Percentiles rank a stretch among this genome's conserved stretches.
Evolutionary conservation across 306 rosid genomes (phyloP).

Genomic region (Bauhinia variegata): DNA sequence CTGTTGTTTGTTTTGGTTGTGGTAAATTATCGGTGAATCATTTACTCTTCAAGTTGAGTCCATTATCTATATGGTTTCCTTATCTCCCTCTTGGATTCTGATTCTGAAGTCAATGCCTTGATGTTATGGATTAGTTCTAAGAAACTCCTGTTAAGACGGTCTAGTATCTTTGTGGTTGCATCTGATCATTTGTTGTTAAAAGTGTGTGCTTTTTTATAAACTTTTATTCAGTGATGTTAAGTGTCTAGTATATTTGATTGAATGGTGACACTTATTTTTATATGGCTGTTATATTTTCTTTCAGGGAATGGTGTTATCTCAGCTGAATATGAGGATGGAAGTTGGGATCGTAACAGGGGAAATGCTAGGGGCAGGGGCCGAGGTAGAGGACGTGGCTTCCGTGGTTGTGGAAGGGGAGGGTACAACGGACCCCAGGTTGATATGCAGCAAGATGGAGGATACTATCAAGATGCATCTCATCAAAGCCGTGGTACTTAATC

Average conservation of each 20-base stretch:
- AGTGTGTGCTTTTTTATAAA: background rate
- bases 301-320: slow-evolving; percentile 71
- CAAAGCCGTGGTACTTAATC: slow-evolving; percentile 70
- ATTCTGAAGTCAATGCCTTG: background rate
- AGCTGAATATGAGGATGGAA: slow-evolving; percentile 79
- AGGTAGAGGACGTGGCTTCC: slow-evolving; percentile 79
- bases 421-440: slow-evolving; percentile 62
- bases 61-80: slow-evolving; percentile 1
- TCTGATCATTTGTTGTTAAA: background rate
- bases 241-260: background rate
- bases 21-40: background rate
- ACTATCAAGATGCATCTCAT: slow-evolving; percentile 64
- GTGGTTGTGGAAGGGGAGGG: slow-evolving; percentile 95
- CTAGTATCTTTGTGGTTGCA: background rate
- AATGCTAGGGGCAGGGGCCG: slow-evolving; percentile 79
- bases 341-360: slow-evolving; percentile 66
- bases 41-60: background rate
- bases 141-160: background rate
- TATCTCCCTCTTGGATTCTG: background rate
- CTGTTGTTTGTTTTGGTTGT: background rate
- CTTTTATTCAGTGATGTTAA: background rate
- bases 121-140: background rate
- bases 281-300: slow-evolving; percentile 23
- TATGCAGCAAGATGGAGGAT: slow-evolving; percentile 73
- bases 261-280: slow-evolving; percentile 8